Base-by-base conservation (phyloP, 192 early-diverging fungal genomes). In the Coemansia sp. region DNA sequence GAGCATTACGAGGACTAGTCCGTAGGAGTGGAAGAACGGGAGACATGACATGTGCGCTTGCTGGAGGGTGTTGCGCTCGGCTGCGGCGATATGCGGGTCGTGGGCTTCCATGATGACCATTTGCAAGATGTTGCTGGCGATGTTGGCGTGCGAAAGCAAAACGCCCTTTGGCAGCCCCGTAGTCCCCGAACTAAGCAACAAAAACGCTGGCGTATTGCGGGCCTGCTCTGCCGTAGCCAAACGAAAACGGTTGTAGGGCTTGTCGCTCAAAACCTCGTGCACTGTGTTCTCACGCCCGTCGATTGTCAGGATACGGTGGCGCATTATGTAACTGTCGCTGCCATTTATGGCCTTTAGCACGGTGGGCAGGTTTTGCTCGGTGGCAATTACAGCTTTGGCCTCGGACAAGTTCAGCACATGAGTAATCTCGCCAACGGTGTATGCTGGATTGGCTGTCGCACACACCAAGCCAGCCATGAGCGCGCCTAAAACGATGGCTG, bases 21-120 rank as follows among this genome's bases (percentile, higher is more conserved):
- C 90, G 64, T 88, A 92, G 39, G 88, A 88, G 63, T 92, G 91
- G 76, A 86, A 92, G 65, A 94, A 89, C 0, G 96, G 96, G 19
- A 84, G 76, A 0, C 75, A 69, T 3, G 70, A 68, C 33, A 84
- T 46, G 63, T 17, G 7, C 40, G 19, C 26, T 49, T 47, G 59
- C 77, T 57, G 49, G 46, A n/a, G 37, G 64, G 14, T 26, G 23
- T 26, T 26, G 23, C 23, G 23, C 23, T 26, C 23, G 23, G 23
- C 23, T 26, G 23, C 23, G 23, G 23, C 23, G 23, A 49, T 63
- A 63, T 58, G 11, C 64, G 23, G 2, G 70, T 81, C 75, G 32
- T 6, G 4, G 10, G 19, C n/a, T 30, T 92, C 89, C 57, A 88
- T 74, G 8, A 55, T 58, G 11, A 69, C 57, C 19, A 87, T 76